Evolutionary conservation across 441 rosid genomes (phyloP).

Genomic region (Pelargonium citronellum): DNA sequence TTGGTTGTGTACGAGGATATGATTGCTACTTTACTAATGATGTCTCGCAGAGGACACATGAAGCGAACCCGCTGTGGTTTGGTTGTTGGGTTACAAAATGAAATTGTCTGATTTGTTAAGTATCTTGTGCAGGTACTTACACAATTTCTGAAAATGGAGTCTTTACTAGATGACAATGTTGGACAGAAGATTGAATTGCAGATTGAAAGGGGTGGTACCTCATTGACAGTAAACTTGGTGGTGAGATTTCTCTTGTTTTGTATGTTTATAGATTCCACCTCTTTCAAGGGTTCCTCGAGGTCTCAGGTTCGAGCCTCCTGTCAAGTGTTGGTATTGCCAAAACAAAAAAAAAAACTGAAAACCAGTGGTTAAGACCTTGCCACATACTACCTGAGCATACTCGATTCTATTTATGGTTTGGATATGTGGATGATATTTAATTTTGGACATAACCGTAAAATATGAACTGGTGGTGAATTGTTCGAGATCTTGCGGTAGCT

Average conservation of each 20-base stretch:
- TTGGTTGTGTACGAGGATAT: not conserved
- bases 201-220: slow-evolving; percentile 84
- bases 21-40: not conserved
- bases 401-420: slow-evolving; percentile 11
- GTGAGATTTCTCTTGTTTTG: slow-evolving; percentile 43
- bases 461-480: slow-evolving; percentile 8
- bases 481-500: slow-evolving; percentile 2
- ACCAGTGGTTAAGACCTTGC: not conserved
- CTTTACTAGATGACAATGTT: slow-evolving; percentile 74
- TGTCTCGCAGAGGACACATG: slow-evolving; percentile 2
- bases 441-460: slow-evolving; percentile 14
- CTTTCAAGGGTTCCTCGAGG: not conserved
- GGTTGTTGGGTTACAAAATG: not conserved
- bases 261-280: not conserved
- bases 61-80: not conserved
- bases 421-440: slow-evolving; percentile 8
- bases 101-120: slow-evolving; percentile 3
- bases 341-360: not conserved
- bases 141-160: slow-evolving; percentile 77
- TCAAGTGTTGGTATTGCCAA: too few species aligned
- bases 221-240: slow-evolving; percentile 53
- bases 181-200: slow-evolving; percentile 54
- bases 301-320: not conserved
- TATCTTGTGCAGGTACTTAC: slow-evolving; percentile 67
- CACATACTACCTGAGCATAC: not conserved